These are phyloP conservation scores for Senna tora DNA, from an alignment of 306 rosid species.

Conservation along the genomic window DNA sequence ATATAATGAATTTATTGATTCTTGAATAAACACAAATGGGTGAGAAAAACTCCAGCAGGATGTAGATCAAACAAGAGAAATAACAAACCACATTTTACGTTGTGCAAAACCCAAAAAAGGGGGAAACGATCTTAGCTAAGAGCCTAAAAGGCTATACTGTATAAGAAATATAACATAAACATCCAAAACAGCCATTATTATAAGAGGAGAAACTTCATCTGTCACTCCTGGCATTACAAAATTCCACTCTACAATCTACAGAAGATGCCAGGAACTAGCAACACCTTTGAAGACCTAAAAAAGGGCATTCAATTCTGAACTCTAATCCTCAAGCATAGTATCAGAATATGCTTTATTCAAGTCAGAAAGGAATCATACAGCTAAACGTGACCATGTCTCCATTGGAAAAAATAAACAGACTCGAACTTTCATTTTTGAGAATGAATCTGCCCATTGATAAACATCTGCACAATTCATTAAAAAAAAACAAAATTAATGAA, in stretches of 20 bases:
- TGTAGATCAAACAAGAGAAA: not conserved
- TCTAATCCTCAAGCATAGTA: not conserved
- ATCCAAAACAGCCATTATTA: not conserved
- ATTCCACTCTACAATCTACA: not conserved
- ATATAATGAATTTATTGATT: not conserved
- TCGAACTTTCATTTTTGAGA: conserved; percentile 78
- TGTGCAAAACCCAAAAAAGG: not conserved
- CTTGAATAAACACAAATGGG: not conserved
- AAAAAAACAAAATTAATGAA: conserved; percentile 25
- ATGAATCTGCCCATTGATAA: conserved; percentile 81
- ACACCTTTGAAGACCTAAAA: not conserved
- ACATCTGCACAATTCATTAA: conserved; percentile 64
- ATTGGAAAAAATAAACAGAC: conserved; percentile 83
- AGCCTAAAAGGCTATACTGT: not conserved
- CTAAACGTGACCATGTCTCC: conserved; percentile 74
- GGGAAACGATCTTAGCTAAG: not conserved
- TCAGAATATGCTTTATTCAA: conserved; percentile 9
- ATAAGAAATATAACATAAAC: not conserved
- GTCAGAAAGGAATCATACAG: conserved; percentile 47
- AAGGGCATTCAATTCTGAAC: not conserved
- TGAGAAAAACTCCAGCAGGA: not conserved
- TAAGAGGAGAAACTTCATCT: conserved; percentile 4
- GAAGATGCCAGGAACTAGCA: conserved; percentile 1
- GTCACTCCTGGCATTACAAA: conserved; percentile 2
- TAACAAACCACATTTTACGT: not conserved